A percentile compares a stretch with the other conserved stretches of the same genome.
These are phyloP conservation scores for Bonia amplexicaulis DNA, from an alignment of 176 grass and related monocot genomes.

Conservation along the genomic window DNA sequence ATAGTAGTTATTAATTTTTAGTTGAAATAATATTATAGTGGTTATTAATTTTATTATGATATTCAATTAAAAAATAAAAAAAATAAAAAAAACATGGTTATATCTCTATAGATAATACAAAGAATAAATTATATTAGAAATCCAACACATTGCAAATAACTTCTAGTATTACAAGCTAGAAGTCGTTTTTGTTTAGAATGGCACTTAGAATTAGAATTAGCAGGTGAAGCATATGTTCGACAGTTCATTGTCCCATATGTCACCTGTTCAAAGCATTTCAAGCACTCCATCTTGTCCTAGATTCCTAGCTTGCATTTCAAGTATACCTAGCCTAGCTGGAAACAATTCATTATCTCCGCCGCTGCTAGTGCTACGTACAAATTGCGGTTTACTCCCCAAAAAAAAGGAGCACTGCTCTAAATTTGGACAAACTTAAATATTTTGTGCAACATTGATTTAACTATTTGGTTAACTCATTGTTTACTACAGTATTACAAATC, in stretches of 20 bases:
- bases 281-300: neutral
- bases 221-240: neutral
- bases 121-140: too few species aligned
- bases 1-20: too few species aligned
- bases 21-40: too few species aligned
- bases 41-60: too few species aligned
- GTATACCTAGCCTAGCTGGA: neutral
- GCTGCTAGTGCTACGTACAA: neutral
- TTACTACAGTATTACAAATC: neutral
- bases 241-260: neutral
- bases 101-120: too few species aligned
- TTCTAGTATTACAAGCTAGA: too few species aligned
- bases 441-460: neutral
- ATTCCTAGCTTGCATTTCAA: neutral
- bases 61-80: too few species aligned
- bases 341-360: neutral
- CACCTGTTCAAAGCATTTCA: neutral
- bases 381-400: neutral
- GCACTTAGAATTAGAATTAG: too few species aligned
- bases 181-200: too few species aligned
- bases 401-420: neutral
- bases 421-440: neutral
- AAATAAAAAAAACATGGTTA: too few species aligned
- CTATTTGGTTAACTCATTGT: neutral
- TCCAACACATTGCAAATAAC: accelerated